phyloP scores from a whole-genome alignment of 2,329 filamentous ascomycete species.

The Corinectria fuckeliana region DNA sequence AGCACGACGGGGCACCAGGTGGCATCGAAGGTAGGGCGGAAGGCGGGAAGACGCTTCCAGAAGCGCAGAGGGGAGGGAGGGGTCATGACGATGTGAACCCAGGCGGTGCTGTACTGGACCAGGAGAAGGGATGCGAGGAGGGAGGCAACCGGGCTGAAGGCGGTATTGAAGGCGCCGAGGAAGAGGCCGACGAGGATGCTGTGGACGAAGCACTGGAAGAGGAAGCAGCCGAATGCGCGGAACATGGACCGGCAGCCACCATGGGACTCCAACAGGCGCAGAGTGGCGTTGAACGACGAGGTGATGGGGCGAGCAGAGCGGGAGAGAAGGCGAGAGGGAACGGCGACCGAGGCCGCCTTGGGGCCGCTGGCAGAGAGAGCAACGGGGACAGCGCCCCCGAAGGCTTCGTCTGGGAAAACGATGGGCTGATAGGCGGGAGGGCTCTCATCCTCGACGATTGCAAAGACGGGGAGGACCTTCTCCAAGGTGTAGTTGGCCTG shows the following conservation, averaged over 20 bases:
- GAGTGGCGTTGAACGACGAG: constrained; percentile 57
- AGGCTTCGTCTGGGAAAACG: constrained; percentile 48
- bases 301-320: constrained; percentile 46
- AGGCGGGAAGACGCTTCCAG: constrained; percentile 72
- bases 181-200: constrained; percentile 53
- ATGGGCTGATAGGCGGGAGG: constrained; percentile 62
- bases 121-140: constrained; percentile 61
- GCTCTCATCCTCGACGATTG: constrained; percentile 64
- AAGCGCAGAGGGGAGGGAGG: constrained; percentile 67
- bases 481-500: constrained; percentile 59
- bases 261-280: constrained; percentile 63
- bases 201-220: constrained; percentile 48
- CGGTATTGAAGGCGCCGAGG: constrained; percentile 49
- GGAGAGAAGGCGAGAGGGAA: constrained; percentile 4
- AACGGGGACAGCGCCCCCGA: constrained; percentile 44
- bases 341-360: constrained; percentile 43
- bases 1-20: constrained; percentile 72
- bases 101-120: constrained; percentile 74
- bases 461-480: constrained; percentile 59
- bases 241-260: constrained; percentile 71
- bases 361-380: constrained; percentile 35
- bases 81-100: constrained; percentile 88
- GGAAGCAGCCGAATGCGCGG: constrained; percentile 67
- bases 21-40: constrained; percentile 68
- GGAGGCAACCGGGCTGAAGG: constrained; percentile 49